These are phyloP conservation scores for Sporothrix brunneoviolacea DNA, from an alignment of 2,329 filamentous ascomycete species.

Conservation along the genomic window DNA sequence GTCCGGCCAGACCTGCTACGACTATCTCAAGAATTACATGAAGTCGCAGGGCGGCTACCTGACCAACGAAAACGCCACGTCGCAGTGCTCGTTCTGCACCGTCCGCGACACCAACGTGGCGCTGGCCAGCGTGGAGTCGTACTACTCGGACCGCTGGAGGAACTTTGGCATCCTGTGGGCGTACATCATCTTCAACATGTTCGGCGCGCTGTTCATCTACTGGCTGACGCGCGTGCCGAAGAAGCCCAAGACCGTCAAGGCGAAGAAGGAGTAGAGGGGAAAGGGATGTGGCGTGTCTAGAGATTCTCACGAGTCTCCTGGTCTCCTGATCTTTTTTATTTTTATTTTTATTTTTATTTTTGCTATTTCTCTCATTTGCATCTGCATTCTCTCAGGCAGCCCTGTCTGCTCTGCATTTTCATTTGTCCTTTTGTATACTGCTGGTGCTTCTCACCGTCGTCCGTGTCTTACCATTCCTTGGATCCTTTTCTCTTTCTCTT, in stretches of 20 bases:
- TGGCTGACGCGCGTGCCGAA: slow-evolving; percentile 22
- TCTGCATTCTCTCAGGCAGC: too few species aligned
- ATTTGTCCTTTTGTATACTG: not conserved
- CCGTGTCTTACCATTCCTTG: not conserved
- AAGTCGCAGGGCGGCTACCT: slow-evolving; percentile 45
- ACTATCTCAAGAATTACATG: slow-evolving; percentile 52
- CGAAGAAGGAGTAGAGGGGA: slow-evolving; percentile 20
- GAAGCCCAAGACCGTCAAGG: slow-evolving; percentile 15
- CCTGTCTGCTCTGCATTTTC: not conserved
- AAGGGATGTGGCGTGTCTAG: not conserved
- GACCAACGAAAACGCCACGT: slow-evolving; percentile 39
- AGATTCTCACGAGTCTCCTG: too few species aligned
- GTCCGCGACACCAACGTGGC: slow-evolving; percentile 46
- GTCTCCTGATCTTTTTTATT: not conserved
- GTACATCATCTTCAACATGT: slow-evolving; percentile 47
- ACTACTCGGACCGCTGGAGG: slow-evolving; percentile 57
- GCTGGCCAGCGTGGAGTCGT: slow-evolving; percentile 40
- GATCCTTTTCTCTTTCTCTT: not conserved
- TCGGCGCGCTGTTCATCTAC: slow-evolving; percentile 34
- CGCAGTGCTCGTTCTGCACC: slow-evolving; percentile 50
- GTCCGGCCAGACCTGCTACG: slow-evolving; percentile 47
- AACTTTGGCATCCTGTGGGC: slow-evolving; percentile 58
- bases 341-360: not conserved
- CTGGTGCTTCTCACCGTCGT: too few species aligned
- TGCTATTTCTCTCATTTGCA: not conserved